These are phyloP conservation scores for Oemleria cerasiformis DNA, from an alignment of 306 rosid species.

Conservation along the genomic window DNA sequence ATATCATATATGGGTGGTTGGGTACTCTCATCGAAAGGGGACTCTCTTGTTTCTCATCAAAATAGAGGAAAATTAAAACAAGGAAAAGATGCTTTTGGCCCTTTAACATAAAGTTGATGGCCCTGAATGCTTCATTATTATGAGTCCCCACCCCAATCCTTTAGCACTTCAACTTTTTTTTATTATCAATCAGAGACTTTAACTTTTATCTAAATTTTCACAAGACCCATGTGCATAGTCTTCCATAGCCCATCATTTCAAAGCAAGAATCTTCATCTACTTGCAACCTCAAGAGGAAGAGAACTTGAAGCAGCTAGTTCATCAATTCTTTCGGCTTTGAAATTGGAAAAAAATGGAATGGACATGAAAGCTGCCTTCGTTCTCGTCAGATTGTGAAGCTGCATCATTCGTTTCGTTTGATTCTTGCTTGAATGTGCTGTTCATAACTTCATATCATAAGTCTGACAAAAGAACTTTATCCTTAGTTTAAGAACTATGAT, in stretches of 20 bases:
- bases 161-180: constrained; percentile 13
- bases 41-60: no score
- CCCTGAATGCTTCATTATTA: constrained; percentile 28
- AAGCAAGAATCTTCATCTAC: background rate
- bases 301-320: no score
- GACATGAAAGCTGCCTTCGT: background rate
- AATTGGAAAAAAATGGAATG: background rate
- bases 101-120: constrained; percentile 17
- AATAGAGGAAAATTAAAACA: no score
- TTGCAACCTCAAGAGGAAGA: background rate
- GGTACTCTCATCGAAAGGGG: no score
- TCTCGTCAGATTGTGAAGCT: no score
- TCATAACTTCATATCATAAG: no score
- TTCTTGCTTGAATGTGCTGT: no score
- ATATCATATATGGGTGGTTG: no score
- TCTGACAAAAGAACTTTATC: no score
- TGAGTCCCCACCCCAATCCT: constrained; percentile 25
- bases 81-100: constrained; percentile 3
- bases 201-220: constrained; percentile 11
- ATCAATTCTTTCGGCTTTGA: background rate
- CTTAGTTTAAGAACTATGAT: no score
- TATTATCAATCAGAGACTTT: constrained; percentile 22
- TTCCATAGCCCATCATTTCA: constrained; percentile 25
- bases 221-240: constrained; percentile 44
- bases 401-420: no score